Evolutionary conservation across 2,329 filamentous ascomycete genomes (phyloP), one percentile per base, ranked within the genome.

Genomic region (Pseudogymnoascus sp.): DNA sequence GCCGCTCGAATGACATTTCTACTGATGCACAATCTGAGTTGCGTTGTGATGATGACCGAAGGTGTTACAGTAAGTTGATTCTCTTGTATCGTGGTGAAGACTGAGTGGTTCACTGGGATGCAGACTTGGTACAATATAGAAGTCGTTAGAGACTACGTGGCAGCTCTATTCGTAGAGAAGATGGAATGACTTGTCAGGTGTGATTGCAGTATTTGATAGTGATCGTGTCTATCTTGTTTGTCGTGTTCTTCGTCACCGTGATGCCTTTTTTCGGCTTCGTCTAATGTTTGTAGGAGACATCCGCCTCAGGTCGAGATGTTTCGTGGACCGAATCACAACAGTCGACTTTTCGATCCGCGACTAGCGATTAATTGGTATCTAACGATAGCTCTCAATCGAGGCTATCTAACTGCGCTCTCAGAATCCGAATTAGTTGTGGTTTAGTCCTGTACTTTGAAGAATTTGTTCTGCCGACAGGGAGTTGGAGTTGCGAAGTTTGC

Each of bases 151-250:
- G 14, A 29, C 37, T 19, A 19, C 19, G 19, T 19, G 19, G 19
- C 19, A 19, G 19, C 19, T 19, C 19, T 61, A 61, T 61, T 53
- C 14, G 19, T 38, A 61, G 59, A 61, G 60, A 61, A 19, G 0
- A 7, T 47, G 56, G 38, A 47, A 62, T 62, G 37, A 62, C 19
- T 29, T 47, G 7, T 16, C 2, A 62, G 35, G 6, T 61, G 60
- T 61, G n/a, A 53, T 50, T n/a, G 8, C n/a, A 44, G 37, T 61
- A 61, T 53, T 50, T 61, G 7, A 35, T 60, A 60, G 56, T 60
- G 29, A 37, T 59, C 14, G 7, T 31, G 56, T 60, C 31, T 19
- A 62, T 29, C 33, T 26, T 62, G 38, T 62, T 62, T 31, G 26
- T 62, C 60, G 60, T 50, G 40, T 62, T 50, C 13, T 59, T 59